Base-by-base conservation (phyloP, 129 eudicot species). In the Cynara cardunculus region DNA sequence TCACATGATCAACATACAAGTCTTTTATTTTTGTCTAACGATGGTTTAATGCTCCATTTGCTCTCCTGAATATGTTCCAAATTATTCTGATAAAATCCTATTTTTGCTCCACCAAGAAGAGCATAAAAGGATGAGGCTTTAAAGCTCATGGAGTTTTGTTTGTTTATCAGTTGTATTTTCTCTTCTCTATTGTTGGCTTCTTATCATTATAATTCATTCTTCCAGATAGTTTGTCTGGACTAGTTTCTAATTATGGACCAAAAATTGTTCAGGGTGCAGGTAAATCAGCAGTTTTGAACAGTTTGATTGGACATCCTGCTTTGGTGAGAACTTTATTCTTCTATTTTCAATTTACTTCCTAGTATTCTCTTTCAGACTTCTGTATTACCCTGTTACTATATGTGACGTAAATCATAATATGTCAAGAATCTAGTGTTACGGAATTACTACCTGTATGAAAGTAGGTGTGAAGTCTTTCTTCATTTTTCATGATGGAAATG, bases 281-380 rank as follows among this genome's bases (percentile, higher is more conserved):
- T 76, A 95, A 95, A 83, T 95, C 99, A 69, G 99, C 99, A 69
- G 99, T 92, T 30, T 84, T 95, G 90, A 95, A 95, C 91, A 95
- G 99, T 87, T 85, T 95, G 81, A 95, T 92, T 27, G 99, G 99
- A 44, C 99, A 95, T 87, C 97, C 97, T 79, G 97, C 89, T 78
- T 81, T 95, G 97, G 99, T 95, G 83, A 85, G 93, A 77, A 61
- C 74, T 56, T 77, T 5, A 0, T 6, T 71, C 24, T 70, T 66
- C 14, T 32, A 24, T 69, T 61, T 26, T 53, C 22, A 11, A 7
- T 70, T 76, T 49, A 75, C 77, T 70, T 12, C 2, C 49, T 76
- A 27, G 41, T 77, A 61, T 65, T 39, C 24, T 39, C 49, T 64
- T 66, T 41, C 18, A 39, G 64, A 25, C 62, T 31, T 18, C 62